Base-by-base conservation (phyloP, 2,329 filamentous ascomycete genomes). In the Didymella sp. region DNA sequence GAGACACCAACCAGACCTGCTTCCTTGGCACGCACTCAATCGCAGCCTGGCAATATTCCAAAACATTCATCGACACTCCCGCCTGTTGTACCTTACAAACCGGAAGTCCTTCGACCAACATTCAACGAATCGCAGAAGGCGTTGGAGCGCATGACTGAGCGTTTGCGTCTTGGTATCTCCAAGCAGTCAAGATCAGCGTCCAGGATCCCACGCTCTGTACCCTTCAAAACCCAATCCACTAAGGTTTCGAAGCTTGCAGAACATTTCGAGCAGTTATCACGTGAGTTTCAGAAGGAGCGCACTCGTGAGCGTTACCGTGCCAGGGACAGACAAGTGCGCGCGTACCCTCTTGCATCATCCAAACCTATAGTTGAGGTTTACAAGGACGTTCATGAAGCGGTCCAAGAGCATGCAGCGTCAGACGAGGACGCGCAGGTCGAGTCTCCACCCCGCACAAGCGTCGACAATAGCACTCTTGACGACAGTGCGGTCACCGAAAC, bases 351-450 rank as follows among this genome's bases (percentile, higher is more conserved):
- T 62, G 91, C 92, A 37, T 93, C 92, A 17, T 96, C 94, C n/a
- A 95, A 93, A 69, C 93, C 95, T 6, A 94, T 96, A 58, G 93
- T 99, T 15, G 91, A 98, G 75, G 92, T 99, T 8, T 99, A 98
- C 73, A 90, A 91, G 64, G 92, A 96, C 74, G 91, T 96, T 4
- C 89, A 93, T 55, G 92, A 97, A 75, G 95, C 96, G 19, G 93
- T 97, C 11, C 89, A 92, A 65, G 92, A 96, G 71, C 85, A 86
- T 46, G 87, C 87, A 13, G 84, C 85, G 15, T 84, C 82, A 1
- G 85, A 89, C 40, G 89, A 92, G 51, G 87, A 89, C 35, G 77
- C 81, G 7, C 70, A 67, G 75, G 58, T 30, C 30, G 66, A 33
- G 55, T 76, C 72, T 46, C 73, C 58, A 38, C 70, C 59, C 63